Percentiles rank a stretch among this genome's conserved stretches.
phyloP scores from a whole-genome alignment of 768 basidiomycete genomes.

The Infundibulicybe gibba region DNA sequence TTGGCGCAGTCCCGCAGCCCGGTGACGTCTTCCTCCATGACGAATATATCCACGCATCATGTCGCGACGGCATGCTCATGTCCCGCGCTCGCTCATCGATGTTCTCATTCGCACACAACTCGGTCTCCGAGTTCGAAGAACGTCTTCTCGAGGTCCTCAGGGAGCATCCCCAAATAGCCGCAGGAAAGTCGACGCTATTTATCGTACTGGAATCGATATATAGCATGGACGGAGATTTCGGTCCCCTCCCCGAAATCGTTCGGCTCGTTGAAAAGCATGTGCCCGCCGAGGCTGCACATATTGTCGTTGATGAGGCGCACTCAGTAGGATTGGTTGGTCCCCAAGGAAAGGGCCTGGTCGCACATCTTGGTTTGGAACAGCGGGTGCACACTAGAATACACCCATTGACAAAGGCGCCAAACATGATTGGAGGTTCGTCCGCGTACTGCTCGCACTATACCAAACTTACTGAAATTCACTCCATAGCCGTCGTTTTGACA shows the following conservation, averaged over 20 bases:
- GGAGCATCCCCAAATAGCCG: conserved; percentile 12
- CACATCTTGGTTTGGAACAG: conserved; percentile 36
- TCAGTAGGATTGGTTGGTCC: conserved; percentile 49
- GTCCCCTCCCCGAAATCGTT: conserved; percentile 40
- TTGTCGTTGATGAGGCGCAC: conserved; percentile 58
- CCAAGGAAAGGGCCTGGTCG: conserved; percentile 38
- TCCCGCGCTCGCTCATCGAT: conserved; percentile 22
- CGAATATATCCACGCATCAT: conserved; percentile 48
- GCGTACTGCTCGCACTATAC: too few relatives aligned
- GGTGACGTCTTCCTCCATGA: conserved; percentile 50
- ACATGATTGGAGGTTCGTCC: conserved; percentile 58
- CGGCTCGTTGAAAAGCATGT: conserved; percentile 29
- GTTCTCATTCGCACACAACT: conserved; percentile 44
- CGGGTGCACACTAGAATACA: conserved; percentile 43
- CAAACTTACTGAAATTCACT: conserved; percentile 10
- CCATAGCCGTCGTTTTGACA: conserved; percentile 49
- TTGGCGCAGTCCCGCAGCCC: conserved; percentile 36
- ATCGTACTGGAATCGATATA: conserved; percentile 53
- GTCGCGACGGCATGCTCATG: conserved; percentile 45
- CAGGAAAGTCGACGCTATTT: conserved; percentile 32
- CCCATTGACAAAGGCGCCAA: conserved; percentile 59
- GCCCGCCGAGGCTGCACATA: conserved; percentile 31
- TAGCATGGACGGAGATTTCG: conserved; percentile 59
- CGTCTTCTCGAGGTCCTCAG: conserved; percentile 22
- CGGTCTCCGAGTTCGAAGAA: conserved; percentile 24